Conservation (phyloP, 495 filamentous ascomycete species). For the Hypoxylon cercidicola region DNA sequence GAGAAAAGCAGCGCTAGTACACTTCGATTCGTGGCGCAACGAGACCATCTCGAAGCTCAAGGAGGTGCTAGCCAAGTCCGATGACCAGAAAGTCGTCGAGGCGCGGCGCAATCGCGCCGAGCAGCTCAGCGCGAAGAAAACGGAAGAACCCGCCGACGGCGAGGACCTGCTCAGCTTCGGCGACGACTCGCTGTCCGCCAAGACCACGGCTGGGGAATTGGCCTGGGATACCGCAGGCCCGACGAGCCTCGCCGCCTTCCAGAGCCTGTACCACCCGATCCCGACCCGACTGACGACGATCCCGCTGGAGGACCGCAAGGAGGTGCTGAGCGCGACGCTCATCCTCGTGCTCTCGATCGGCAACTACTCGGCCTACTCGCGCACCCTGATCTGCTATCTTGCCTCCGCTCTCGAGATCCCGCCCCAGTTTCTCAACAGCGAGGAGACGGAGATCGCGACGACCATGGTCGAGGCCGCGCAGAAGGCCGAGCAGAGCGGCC, state of each 20-base stretch:
- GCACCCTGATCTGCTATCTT: constrained; percentile 72
- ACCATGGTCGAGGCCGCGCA: constrained; percentile 68
- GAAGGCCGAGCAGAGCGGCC: constrained; percentile 59
- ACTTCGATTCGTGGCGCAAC: constrained; percentile 56
- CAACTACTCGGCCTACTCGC: constrained; percentile 76
- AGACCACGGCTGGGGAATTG: background rate
- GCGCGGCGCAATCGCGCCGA: constrained; percentile 50
- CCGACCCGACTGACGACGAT: constrained; percentile 55
- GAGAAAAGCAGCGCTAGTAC: constrained; percentile 48
- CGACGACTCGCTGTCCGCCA: constrained; percentile 17
- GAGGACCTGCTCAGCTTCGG: constrained; percentile 49
- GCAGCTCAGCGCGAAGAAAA: constrained; percentile 19
- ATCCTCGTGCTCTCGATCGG: constrained; percentile 76
- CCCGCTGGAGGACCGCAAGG: constrained; percentile 54
- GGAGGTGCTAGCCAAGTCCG: constrained; percentile 48
- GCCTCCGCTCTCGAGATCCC: constrained; percentile 71
- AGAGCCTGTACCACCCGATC: constrained; percentile 57
- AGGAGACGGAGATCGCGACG: constrained; percentile 77
- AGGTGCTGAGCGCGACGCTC: constrained; percentile 68
- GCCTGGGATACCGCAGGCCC: constrained; percentile 32
- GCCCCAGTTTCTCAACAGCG: constrained; percentile 65
- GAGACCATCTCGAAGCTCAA: constrained; percentile 50
- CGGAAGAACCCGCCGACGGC: constrained; percentile 20
- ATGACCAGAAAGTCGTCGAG: constrained; percentile 50
- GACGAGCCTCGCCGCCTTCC: constrained; percentile 45